Percentiles rank a stretch among this genome's conserved stretches.
Conservation (phyloP, 2,329 filamentous ascomycete species). For the Sphaerulina vaccinii region DNA sequence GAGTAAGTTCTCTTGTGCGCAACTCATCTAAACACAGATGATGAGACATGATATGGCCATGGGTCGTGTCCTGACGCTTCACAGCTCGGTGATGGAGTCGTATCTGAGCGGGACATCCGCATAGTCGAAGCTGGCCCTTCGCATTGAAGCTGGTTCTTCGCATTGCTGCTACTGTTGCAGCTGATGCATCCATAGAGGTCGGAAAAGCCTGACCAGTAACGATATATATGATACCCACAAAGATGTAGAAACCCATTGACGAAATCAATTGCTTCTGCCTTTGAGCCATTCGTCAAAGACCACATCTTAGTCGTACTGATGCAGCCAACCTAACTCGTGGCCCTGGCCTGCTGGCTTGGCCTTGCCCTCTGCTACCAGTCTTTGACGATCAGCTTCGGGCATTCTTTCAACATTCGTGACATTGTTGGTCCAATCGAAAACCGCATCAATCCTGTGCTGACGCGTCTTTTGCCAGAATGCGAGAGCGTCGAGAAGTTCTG, state of each 20-base stretch:
- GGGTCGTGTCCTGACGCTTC: too few species aligned
- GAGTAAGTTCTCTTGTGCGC: too few species aligned
- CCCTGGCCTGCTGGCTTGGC: conserved; percentile 14
- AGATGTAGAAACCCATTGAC: background rate
- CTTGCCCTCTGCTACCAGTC: conserved; percentile 22
- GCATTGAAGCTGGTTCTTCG: background rate
- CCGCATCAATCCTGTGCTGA: conserved; percentile 27
- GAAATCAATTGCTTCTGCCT: background rate
- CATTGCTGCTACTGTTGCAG: background rate
- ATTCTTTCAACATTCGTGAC: conserved; percentile 25
- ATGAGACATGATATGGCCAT: background rate
- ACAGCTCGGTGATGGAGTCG: too few species aligned
- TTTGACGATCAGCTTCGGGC: conserved; percentile 27
- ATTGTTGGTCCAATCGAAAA: conserved; percentile 25
- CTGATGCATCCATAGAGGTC: background rate
- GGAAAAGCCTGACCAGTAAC: background rate
- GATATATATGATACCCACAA: conserved; percentile 2
- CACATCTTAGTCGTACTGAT: conserved; percentile 18
- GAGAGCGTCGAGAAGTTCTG: conserved; percentile 16
- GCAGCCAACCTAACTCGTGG: conserved; percentile 28
- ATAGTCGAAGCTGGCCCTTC: too few species aligned
- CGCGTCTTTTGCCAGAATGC: conserved; percentile 27
- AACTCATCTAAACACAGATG: too few species aligned
- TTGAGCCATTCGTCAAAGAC: conserved; percentile 21
- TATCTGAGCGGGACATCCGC: too few species aligned